Conservation (phyloP, 2,329 filamentous ascomycete species). For the Claviceps spartinae region DNA sequence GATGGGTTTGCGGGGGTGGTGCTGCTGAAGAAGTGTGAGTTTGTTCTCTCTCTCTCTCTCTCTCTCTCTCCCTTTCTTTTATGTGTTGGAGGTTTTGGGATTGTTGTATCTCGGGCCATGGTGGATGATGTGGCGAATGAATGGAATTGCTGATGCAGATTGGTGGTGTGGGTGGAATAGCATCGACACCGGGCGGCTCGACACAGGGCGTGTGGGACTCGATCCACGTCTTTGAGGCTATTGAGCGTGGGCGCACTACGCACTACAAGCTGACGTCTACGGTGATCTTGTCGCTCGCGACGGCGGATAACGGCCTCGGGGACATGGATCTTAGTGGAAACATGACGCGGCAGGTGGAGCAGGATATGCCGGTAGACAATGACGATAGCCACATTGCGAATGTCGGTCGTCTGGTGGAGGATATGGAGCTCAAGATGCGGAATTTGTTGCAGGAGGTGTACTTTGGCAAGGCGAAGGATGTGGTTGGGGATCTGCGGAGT, state of each 20-base stretch:
- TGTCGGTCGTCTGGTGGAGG: conserved; percentile 85
- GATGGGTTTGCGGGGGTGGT: conserved; percentile 96
- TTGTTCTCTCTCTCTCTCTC: neutral
- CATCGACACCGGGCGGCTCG: conserved; percentile 49
- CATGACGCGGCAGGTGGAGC: conserved; percentile 94
- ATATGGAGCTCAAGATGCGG: conserved; percentile 99
- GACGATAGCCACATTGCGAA: conserved; percentile 93
- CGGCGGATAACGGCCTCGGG: conserved; percentile 46
- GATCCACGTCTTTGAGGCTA: conserved; percentile 96
- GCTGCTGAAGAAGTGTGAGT: conserved; percentile 79
- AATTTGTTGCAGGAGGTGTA: conserved; percentile 98
- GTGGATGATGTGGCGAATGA: too few species aligned
- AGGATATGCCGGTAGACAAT: conserved; percentile 76
- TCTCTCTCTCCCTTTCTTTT: neutral
- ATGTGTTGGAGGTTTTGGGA: neutral
- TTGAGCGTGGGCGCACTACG: conserved; percentile 77
- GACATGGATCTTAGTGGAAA: conserved; percentile 90
- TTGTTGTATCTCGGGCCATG: neutral
- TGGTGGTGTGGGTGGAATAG: conserved; percentile 24
- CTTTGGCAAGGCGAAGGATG: conserved; percentile 98
- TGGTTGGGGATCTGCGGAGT: conserved; percentile 88
- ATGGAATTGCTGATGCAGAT: too few species aligned
- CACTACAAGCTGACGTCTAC: conserved; percentile 98
- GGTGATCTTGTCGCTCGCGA: conserved; percentile 79
- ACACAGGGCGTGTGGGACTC: conserved; percentile 87